These are phyloP conservation scores for Neurospora sp. DNA, from an alignment of 495 filamentous ascomycete species.

Conservation along the genomic window DNA sequence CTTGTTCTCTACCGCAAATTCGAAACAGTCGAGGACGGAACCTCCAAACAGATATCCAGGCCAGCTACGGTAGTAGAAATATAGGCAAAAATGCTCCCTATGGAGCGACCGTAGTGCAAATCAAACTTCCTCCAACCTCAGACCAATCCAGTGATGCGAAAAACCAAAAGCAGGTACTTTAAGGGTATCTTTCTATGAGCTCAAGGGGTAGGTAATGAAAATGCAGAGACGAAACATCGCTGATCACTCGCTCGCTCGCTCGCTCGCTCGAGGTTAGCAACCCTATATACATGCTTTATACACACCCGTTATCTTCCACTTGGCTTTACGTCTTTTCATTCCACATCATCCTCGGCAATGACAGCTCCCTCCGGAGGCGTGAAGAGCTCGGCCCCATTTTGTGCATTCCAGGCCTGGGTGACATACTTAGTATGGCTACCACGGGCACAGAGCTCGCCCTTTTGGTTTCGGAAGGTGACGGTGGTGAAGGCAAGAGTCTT, in stretches of 20 bases:
- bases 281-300: background rate
- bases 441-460: slow-evolving; percentile 69
- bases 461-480: slow-evolving; percentile 66
- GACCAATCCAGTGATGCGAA: background rate
- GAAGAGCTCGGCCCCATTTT: background rate
- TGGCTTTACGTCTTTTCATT: background rate
- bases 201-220: background rate
- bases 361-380: slow-evolving; percentile 7
- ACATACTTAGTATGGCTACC: slow-evolving; percentile 91
- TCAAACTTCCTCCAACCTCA: background rate
- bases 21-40: background rate
- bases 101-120: background rate
- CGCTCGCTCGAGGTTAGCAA: background rate
- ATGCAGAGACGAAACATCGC: background rate
- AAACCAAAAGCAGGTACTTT: background rate
- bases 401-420: slow-evolving; percentile 5
- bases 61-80: no score
- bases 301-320: background rate
- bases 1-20: background rate
- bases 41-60: no score
- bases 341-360: slow-evolving; percentile 4
- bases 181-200: background rate
- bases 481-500: slow-evolving; percentile 86
- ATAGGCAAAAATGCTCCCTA: background rate
- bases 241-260: background rate